These are phyloP conservation scores for Plasmodium fragile DNA, from an alignment of 169 alveolate species.

Conservation along the genomic window DNA sequence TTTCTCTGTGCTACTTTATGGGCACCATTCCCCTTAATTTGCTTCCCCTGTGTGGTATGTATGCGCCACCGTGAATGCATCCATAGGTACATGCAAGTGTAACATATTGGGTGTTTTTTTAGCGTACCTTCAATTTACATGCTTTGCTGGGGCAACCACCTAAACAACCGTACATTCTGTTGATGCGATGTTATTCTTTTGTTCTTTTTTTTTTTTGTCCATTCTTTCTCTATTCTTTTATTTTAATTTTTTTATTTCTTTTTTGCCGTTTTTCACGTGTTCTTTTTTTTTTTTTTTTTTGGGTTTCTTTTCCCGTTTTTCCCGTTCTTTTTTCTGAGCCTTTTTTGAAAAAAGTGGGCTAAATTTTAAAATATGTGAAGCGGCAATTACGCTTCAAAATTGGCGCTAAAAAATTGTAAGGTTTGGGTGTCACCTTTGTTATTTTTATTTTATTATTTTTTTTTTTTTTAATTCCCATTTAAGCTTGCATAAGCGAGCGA, in stretches of 20 bases:
- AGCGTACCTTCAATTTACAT: not conserved
- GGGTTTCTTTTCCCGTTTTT: not conserved
- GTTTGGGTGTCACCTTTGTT: not conserved
- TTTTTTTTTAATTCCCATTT: not conserved
- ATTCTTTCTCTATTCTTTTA: no score
- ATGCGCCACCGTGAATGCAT: not conserved
- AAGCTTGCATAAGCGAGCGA: not conserved
- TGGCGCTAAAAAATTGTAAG: not conserved
- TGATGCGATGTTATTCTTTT: not conserved
- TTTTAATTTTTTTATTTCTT: no score
- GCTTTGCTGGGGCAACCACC: not conserved
- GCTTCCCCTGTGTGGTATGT: not conserved
- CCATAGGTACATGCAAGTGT: not conserved
- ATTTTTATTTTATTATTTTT: not conserved
- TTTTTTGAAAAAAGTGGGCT: not conserved
- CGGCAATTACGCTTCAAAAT: constrained; percentile 1
- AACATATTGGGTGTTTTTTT: not conserved
- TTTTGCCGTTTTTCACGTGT: no score
- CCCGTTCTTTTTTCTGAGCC: constrained; percentile 1
- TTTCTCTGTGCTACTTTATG: not conserved
- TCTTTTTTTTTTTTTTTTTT: no score
- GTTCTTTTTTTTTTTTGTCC: not conserved
- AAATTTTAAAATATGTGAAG: not conserved
- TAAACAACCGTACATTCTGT: not conserved
- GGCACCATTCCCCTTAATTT: not conserved